phyloP scores from a whole-genome alignment of 495 filamentous ascomycete species.

The Hyaloscypha finlandica region DNA sequence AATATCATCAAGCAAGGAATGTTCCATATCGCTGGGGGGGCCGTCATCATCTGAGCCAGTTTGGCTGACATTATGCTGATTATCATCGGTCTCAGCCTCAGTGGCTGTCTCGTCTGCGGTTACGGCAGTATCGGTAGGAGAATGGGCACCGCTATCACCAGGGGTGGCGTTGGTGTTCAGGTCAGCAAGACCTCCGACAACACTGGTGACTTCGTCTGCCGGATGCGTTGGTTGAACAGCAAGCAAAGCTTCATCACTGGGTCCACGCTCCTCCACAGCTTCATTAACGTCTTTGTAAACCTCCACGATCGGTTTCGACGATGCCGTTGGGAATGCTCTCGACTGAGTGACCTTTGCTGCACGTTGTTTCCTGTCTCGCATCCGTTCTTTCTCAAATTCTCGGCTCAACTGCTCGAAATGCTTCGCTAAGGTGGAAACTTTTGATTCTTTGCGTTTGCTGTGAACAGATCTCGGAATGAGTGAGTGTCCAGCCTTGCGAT shows the following conservation, averaged over 20 bases:
- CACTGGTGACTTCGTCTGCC: conserved; percentile 10
- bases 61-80: conserved; percentile 52
- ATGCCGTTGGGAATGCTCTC: conserved; percentile 82
- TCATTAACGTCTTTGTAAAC: conserved; percentile 92
- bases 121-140: conserved; percentile 26
- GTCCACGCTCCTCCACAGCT: conserved; percentile 83
- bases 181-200: conserved; percentile 25
- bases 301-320: conserved; percentile 94
- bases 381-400: conserved; percentile 93
- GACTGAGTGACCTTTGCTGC: conserved; percentile 79
- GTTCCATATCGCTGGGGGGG: conserved; percentile 72
- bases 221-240: conserved; percentile 20
- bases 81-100: conserved; percentile 52
- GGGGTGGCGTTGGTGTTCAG: conserved; percentile 18
- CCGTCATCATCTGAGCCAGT: conserved; percentile 67
- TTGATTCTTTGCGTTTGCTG: conserved; percentile 62
- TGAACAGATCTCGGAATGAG: conserved; percentile 87
- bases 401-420: conserved; percentile 96
- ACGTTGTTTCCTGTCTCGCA: conserved; percentile 79
- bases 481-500: conserved; percentile 65
- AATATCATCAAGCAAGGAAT: conserved; percentile 63
- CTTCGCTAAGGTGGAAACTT: conserved; percentile 84
- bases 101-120: conserved; percentile 43
- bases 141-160: conserved; percentile 16
- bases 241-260: conserved; percentile 61